Conservation (phyloP, 2,329 filamentous ascomycete genomes). For the Neofusicoccum kwambonambiense region DNA sequence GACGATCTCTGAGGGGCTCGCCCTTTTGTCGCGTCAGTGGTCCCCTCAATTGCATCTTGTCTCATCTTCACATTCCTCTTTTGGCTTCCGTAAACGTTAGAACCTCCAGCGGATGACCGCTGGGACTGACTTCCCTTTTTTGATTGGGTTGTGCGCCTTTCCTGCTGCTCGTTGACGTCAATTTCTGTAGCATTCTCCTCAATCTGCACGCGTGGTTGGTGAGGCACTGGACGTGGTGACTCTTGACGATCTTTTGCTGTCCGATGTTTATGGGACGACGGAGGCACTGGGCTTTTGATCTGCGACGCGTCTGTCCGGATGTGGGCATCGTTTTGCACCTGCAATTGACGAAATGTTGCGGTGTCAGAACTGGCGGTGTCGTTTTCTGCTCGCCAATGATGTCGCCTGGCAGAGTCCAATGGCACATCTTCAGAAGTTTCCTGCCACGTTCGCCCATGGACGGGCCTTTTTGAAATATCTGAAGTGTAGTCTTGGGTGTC, state of each 20-base stretch:
- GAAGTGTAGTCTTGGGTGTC: neutral
- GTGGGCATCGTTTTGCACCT: neutral
- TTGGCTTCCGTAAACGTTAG: neutral
- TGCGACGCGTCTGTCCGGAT: neutral
- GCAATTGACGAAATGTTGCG: neutral
- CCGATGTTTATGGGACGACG: slow-evolving; percentile 1
- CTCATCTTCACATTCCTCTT: neutral
- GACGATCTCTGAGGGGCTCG: slow-evolving; percentile 19
- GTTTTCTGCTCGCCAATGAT: neutral
- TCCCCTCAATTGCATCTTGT: slow-evolving; percentile 8
- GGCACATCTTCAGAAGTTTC: neutral
- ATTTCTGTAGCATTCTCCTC: neutral
- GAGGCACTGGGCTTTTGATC: neutral
- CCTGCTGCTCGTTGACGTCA: neutral
- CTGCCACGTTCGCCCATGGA: neutral
- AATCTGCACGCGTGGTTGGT: neutral
- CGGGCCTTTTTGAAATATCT: neutral
- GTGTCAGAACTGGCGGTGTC: neutral
- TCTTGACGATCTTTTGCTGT: neutral
- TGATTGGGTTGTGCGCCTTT: neutral
- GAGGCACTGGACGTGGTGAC: neutral
- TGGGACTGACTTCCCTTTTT: neutral
- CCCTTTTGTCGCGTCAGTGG: neutral
- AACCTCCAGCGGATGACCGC: neutral
- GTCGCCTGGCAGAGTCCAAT: neutral